Evolutionary conservation across 75 land plant genomes (phyloP), one percentile per base, ranked within the genome.

Genomic region (Cryptomeria japonica): DNA sequence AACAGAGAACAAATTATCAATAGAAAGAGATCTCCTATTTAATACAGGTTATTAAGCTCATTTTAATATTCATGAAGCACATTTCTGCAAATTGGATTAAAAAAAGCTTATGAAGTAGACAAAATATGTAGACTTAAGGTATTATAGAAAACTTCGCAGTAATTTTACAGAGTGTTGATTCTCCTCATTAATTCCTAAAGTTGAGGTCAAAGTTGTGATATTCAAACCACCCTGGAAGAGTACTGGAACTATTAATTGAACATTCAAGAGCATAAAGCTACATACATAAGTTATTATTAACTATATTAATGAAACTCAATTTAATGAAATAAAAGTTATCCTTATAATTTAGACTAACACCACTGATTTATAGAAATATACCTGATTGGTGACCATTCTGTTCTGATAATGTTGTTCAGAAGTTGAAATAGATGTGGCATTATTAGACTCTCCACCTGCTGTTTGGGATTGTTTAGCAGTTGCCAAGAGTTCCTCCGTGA

Each of bases 401-500:
- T 56, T 80, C 56, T 47, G 75, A 78, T 90, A 84, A 31, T 49
- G 51, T 49, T 13, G 19, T 47, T n/a, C n/a, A 44, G 89, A 31
- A 76, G 87, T 34, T 58, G 64, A 42, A 85, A 84, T 82, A 80
- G 87, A 61, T 58, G 85, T 82, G 76, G 85, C 86, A 6, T 61
- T 76, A 46, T 70, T 88, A 61, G 80, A 7, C 49, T 34, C 55
- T 38, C 56, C 47, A 53, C 76, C 92, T 61, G 3, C 92, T 49
- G 44, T 36, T 32, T 90, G 90, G 84, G 83, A 83, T 86, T 95
- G 94, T 87, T 89, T 92, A 86, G 99, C 97, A 80, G 96, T 90
- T 73, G 91, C 89, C 88, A 96, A 90, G 61, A 96, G 92, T 79
- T 96, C 98, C 88, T 93, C 92, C 15, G 98, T 96, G 86, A 96